Evolutionary conservation across 306 rosid species (phyloP).

Genomic region (barrel medic (Medicago truncatula)): MtrunA17r5.0-ANR NC_053043.1:51031501-51032000

Average conservation of each 20-base stretch:
- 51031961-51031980: conserved; percentile 95
- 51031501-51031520: neutral
- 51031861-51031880: conserved; percentile 94
- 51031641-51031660: neutral
- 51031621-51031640: conserved; percentile 10
- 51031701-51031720: conserved; percentile 53
- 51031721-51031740: conserved; percentile 95
- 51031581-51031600: conserved; percentile 22
- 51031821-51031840: conserved; percentile 96
- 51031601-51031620: conserved; percentile 25
- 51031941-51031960: conserved; percentile 82
- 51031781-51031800: conserved; percentile 95
- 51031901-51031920: conserved; percentile 92
- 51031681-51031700: conserved; percentile 19
- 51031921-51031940: conserved; percentile 89
- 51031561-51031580: neutral
- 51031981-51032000: conserved; percentile 60
- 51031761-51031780: conserved; percentile 92
- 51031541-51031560: conserved; percentile 10
- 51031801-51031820: conserved; percentile 94
- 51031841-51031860: conserved; percentile 95
- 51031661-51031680: conserved; percentile 1
- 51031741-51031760: conserved; percentile 97
- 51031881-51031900: conserved; percentile 92
- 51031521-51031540: neutral